Evolutionary conservation across 768 basidiomycete genomes (phyloP), one percentile per base, ranked within the genome.

Genomic region (Calocybe gangraenosa): DNA sequence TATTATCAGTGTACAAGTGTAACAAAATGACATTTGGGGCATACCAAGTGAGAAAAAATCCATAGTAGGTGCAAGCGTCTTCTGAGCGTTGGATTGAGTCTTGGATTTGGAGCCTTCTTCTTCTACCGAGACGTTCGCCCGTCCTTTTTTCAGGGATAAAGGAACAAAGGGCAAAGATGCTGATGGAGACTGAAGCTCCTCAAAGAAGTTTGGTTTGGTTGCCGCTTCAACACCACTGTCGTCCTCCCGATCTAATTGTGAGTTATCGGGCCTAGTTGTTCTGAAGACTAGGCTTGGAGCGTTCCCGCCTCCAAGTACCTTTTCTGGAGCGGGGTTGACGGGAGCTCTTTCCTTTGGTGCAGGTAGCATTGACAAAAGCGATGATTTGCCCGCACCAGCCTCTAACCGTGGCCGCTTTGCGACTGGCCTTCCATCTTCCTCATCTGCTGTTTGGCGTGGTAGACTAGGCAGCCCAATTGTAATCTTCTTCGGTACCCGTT

Each of bases 11-110:
- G 25, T 6, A 28, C 6, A 11, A 11, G 25, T 28, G 25, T 28
- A 11, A 37, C 13, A 18, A 25, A 15, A 21, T 18, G 25, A 19
- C 11, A 28, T 28, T 6, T 28, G 22, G 8, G 7, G 62, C 75
- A 40, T 54, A 76, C 84, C 73, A 21, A 88, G 63, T 7, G 83
- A 82, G 59, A 89, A 89, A 65, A 88, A 84, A 58, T 88, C 82
- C 0, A 74, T 62, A 0, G 69, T 58, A 3, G 77, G 73, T 2
- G 64, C 53, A 31, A 47, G 38, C 45, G 52, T 46, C 8, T 46
- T 47, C 17, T 46, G 57, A 19, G 58, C 49, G 32, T 45, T 31
- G 1, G 48, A 41, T 30, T 30, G 51, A 17, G 43, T 22, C 44
- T 5, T 32, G 22, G 22, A 33, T 32, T 43, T 49, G 17, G 48